Evolutionary conservation across 331 rosid genomes (phyloP).

Genomic region (Quercus lobata): DNA sequence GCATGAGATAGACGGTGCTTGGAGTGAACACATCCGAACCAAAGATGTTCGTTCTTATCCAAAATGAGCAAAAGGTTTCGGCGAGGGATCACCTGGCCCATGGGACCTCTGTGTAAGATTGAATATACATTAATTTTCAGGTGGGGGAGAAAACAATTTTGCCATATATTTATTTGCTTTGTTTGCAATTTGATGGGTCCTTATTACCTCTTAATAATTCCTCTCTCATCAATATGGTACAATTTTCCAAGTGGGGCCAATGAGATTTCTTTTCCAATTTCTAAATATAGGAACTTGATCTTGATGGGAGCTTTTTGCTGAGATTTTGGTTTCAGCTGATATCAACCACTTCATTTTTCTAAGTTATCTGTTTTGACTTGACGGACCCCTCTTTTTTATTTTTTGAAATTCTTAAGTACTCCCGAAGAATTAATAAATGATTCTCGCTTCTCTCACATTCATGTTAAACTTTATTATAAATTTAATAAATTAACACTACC

Average conservation of each 20-base stretch:
- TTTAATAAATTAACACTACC: too few species aligned
- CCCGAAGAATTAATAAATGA: too few species aligned
- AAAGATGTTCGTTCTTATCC: background rate
- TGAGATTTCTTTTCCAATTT: slow-evolving; percentile 20
- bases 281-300: slow-evolving; percentile 35
- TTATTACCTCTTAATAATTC: background rate
- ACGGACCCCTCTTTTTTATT: background rate
- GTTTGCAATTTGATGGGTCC: background rate
- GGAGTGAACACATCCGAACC: background rate
- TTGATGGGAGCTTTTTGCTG: slow-evolving; percentile 17
- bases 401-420: too few species aligned
- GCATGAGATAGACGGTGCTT: background rate
- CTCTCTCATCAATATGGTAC: background rate
- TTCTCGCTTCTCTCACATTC: too few species aligned
- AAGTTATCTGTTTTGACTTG: background rate
- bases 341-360: background rate
- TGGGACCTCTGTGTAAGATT: background rate
- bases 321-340: slow-evolving; percentile 13
- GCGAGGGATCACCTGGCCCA: slow-evolving; percentile 7
- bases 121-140: background rate
- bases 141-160: slow-evolving; percentile 5
- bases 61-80: background rate
- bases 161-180: slow-evolving; percentile 4
- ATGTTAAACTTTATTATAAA: too few species aligned
- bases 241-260: slow-evolving; percentile 16